Conservation (phyloP, 176 grass and related monocot species). For the Thalia dealbata region DNA sequence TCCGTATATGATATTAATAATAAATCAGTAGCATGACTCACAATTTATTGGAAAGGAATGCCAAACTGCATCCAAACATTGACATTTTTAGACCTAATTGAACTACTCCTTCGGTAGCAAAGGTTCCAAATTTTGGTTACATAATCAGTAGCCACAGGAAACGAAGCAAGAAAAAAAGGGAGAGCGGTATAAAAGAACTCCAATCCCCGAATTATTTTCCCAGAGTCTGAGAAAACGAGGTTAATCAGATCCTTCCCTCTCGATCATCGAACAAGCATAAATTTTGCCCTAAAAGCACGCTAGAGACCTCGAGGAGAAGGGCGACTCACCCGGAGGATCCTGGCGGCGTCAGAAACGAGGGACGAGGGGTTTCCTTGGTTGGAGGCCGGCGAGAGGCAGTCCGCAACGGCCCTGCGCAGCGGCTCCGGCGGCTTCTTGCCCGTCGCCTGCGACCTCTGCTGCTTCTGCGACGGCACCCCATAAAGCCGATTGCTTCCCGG, state of each 20-base stretch:
- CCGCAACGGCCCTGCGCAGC: slow-evolving; percentile 72
- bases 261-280: background rate
- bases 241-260: background rate
- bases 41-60: background rate
- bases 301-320: background rate
- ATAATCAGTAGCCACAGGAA: background rate
- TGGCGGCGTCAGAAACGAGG: slow-evolving; percentile 52
- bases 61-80: background rate
- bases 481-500: slow-evolving; percentile 38
- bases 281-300: background rate
- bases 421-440: slow-evolving; percentile 74
- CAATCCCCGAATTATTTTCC: background rate
- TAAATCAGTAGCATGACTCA: background rate
- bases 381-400: slow-evolving; percentile 79
- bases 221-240: background rate
- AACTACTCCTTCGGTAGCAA: background rate
- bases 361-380: slow-evolving; percentile 51
- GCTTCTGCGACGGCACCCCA: slow-evolving; percentile 24
- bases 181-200: background rate
- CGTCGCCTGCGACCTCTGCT: slow-evolving; percentile 24
- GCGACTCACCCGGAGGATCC: slow-evolving; percentile 61
- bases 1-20: background rate
- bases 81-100: background rate
- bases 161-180: background rate
- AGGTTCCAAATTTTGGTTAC: background rate